These are phyloP conservation scores for Boletus subcaerulescens DNA, from an alignment of 768 basidiomycete species.

Conservation along the genomic window DNA sequence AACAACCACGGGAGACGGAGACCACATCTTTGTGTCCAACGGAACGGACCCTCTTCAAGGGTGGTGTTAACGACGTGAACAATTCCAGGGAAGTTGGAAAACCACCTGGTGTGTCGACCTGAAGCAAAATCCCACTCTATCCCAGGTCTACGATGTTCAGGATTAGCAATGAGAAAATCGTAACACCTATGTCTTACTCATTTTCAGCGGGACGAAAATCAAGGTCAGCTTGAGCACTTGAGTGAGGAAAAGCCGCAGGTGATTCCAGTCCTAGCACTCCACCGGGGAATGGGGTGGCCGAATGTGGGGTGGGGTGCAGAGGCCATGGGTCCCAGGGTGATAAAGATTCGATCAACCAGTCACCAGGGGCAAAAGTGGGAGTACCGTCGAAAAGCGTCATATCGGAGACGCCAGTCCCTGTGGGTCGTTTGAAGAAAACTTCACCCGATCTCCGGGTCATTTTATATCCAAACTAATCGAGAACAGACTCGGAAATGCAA, in stretches of 20 bases:
- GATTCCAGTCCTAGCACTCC: not conserved
- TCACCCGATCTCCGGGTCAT: not conserved
- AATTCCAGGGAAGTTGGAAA: not conserved
- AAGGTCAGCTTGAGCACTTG: not conserved
- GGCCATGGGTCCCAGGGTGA: not conserved
- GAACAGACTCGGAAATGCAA: not conserved
- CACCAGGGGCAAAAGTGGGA: not conserved
- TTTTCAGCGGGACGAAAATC: not conserved
- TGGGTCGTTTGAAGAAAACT: not conserved
- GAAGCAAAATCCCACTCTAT: not conserved
- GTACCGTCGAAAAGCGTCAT: not conserved
- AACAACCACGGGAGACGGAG: not conserved
- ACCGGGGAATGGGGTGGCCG: not conserved
- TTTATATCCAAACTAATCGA: not conserved
- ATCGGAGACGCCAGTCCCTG: not conserved
- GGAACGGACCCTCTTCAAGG: not conserved
- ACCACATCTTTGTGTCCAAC: not conserved
- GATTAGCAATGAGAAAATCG: not conserved
- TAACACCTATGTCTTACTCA: not conserved
- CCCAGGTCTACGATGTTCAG: not conserved
- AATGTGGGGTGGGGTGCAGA: not conserved
- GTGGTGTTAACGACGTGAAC: not conserved
- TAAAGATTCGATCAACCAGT: too few species aligned
- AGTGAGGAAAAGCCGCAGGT: too few species aligned
- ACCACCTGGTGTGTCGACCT: not conserved